Conservation (phyloP, 1,284 basidiomycete species). For the Ganoderma meredithae region DNA sequence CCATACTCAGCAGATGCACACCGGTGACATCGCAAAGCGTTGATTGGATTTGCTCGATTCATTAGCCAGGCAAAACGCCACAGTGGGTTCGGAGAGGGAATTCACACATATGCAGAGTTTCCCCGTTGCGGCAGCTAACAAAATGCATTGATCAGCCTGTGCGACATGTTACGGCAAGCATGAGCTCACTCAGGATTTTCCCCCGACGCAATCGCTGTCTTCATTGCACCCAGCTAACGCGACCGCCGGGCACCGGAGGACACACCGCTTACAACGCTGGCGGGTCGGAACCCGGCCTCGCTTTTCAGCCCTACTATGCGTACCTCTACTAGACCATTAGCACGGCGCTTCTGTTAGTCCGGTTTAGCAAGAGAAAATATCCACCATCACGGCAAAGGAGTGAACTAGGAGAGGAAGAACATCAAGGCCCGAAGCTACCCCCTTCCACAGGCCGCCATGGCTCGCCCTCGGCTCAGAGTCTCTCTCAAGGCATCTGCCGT, state of each 20-base stretch:
- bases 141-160: not conserved
- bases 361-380: not conserved
- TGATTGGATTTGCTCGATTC: not conserved
- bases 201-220: slow-evolving; percentile 6
- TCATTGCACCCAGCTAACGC: not conserved
- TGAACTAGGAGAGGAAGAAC: not conserved
- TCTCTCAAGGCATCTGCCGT: not conserved
- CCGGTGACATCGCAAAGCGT: not conserved
- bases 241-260: not conserved
- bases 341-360: not conserved
- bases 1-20: not conserved
- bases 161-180: not conserved
- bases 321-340: not conserved
- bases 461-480: not conserved
- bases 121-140: not conserved
- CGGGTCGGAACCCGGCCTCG: too few relatives aligned
- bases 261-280: not conserved
- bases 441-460: not conserved
- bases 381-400: not conserved
- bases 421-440: not conserved
- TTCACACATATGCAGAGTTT: not conserved
- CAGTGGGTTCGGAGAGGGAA: not conserved
- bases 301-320: too few relatives aligned
- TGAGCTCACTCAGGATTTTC: not conserved
- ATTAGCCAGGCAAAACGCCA: not conserved